Base-by-base conservation (phyloP, 257 asterid genomes). In the Solanum paucissectum region DNA sequence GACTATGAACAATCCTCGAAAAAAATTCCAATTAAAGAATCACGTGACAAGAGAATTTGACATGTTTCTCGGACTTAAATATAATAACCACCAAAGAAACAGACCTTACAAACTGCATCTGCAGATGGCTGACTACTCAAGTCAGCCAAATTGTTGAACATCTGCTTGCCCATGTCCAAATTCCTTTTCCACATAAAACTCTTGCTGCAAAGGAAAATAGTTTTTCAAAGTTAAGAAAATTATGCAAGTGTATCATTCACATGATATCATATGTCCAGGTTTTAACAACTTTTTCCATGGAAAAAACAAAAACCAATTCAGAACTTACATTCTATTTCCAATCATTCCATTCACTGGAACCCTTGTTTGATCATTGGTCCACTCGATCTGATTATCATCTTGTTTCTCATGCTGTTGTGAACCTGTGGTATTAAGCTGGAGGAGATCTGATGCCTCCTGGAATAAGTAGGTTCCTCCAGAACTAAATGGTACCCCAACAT, bases 101-200 rank as follows among this genome's bases (percentile, higher is more conserved):
- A 81, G 76, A 93, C 95, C 95, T 88, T 88, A 69, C 33, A 79
- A 85, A 88, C 86, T 29, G 90, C 34, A 85, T 68, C 89, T 68
- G n/a, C 88, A 37, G 86, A 62, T 44, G 75, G 69, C 37, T 62
- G 87, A 72, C 60, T 36, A 16, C 83, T 55, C 87, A 77, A 66
- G 87, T 21, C 83, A 87, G 87, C 46, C 64, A n/a, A 87, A 49
- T 66, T 42, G 68, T 89, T 64, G 23, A 82, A 16, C 55, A 77
- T 72, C 83, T 87, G 91, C 34, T 29, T 88, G 87, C 87, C 84
- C 89, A 64, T 7, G 18, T 87, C 91, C 66, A 83, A 27, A 73
- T 64, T 21, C 84, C 38, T 36, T 10, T 10, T 27, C 38, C 62
- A 37, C 83, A 49, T 71, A 42, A 9, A 32, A 34, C 84, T 81